Conservation (phyloP, 2,329 filamentous ascomycete genomes). For the Penicillium griseofulvum region DNA sequence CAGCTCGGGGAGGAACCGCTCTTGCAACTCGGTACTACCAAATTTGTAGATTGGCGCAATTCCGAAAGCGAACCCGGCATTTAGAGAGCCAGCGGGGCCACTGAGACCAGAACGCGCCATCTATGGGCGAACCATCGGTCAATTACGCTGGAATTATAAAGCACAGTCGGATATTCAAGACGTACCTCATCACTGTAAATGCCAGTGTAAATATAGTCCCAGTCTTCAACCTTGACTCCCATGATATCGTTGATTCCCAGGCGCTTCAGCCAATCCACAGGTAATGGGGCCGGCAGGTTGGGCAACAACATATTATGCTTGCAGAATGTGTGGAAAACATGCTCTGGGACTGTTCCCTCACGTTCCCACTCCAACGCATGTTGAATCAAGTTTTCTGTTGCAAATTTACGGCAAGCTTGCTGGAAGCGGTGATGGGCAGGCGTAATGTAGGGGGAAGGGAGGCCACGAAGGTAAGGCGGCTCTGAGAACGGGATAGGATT, state of each 20-base stretch:
- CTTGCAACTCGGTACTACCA: conserved; percentile 60
- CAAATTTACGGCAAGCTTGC: conserved; percentile 64
- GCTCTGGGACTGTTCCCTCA: conserved; percentile 59
- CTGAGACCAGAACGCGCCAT: conserved; percentile 64
- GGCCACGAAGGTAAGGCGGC: conserved; percentile 66
- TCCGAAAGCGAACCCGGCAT: conserved; percentile 69
- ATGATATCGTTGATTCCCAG: conserved; percentile 65
- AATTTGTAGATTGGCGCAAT: conserved; percentile 71
- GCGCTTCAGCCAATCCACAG: conserved; percentile 64
- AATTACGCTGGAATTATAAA: not conserved
- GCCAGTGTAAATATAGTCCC: conserved; percentile 67
- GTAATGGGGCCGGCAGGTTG: conserved; percentile 65
- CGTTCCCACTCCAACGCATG: conserved; percentile 70
- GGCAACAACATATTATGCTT: conserved; percentile 69
- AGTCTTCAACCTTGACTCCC: conserved; percentile 69
- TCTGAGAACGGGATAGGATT: conserved; percentile 66
- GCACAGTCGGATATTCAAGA: not conserved
- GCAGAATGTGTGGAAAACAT: conserved; percentile 64
- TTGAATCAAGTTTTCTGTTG: conserved; percentile 60
- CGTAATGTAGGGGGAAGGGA: conserved; percentile 71
- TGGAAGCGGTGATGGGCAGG: conserved; percentile 65
- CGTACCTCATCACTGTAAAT: conserved; percentile 67
- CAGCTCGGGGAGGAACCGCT: conserved; percentile 65
- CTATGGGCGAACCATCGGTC: conserved; percentile 30
- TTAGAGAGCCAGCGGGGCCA: conserved; percentile 64